A percentile compares a stretch with the other conserved stretches of the same genome.
These are phyloP conservation scores for Mycena haematopus DNA, from an alignment of 768 basidiomycete species.

Conservation along the genomic window DNA sequence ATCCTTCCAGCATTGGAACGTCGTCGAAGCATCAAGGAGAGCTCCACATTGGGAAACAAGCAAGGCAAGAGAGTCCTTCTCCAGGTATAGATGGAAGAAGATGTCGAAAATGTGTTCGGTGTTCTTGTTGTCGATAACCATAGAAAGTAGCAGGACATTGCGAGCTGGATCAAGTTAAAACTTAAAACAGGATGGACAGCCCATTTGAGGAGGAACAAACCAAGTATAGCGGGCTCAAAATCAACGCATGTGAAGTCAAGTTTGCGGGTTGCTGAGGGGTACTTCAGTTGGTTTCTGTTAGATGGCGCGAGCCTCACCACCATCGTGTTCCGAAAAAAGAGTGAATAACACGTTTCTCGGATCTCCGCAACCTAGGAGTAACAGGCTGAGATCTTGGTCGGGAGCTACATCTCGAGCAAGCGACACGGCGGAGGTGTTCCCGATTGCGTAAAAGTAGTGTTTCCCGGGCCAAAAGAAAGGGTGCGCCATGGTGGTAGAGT, in stretches of 20 bases:
- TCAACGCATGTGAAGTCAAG: slow-evolving; percentile 61
- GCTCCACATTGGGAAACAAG: slow-evolving; percentile 47
- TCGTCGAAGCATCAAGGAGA: slow-evolving; percentile 42
- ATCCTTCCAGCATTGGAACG: slow-evolving; percentile 45
- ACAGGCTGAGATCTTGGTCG: slow-evolving; percentile 50
- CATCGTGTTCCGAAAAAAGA: slow-evolving; percentile 37
- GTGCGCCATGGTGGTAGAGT: slow-evolving; percentile 46
- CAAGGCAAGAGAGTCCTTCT: slow-evolving; percentile 39
- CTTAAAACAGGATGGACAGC: background rate
- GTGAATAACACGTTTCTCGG: slow-evolving; percentile 63
- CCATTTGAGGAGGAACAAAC: slow-evolving; percentile 34
- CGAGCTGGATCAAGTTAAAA: slow-evolving; percentile 48
- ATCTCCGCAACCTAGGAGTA: slow-evolving; percentile 65
- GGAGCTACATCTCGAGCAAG: slow-evolving; percentile 55
- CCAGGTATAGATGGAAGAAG: slow-evolving; percentile 56
- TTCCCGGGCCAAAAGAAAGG: slow-evolving; percentile 51
- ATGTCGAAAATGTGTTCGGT: slow-evolving; percentile 47
- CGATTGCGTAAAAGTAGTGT: slow-evolving; percentile 63
- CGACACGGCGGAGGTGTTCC: slow-evolving; percentile 61
- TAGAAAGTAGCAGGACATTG: slow-evolving; percentile 52
- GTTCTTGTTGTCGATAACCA: slow-evolving; percentile 44
- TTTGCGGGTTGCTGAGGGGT: slow-evolving; percentile 33
- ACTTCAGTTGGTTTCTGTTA: slow-evolving; percentile 5
- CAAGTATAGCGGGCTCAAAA: slow-evolving; percentile 53
- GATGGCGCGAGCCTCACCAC: slow-evolving; percentile 28